Percentiles rank a stretch among this genome's conserved stretches.
These are phyloP conservation scores for Funneliformis mosseae DNA, from an alignment of 192 early-diverging fungal species.

Conservation along the genomic window DNA sequence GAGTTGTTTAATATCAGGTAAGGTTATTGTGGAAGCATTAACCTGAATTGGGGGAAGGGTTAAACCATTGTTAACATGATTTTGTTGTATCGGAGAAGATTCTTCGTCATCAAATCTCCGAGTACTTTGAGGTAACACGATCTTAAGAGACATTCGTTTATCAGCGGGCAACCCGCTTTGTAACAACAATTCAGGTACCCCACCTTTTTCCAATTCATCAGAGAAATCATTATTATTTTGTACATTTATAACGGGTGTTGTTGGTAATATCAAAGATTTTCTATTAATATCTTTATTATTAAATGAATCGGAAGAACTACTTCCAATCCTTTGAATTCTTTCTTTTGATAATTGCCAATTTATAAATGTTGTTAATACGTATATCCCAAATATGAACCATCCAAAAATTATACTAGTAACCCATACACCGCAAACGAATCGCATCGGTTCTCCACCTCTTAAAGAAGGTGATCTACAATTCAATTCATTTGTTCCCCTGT, in stretches of 20 bases:
- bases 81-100: not conserved
- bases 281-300: not conserved
- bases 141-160: not conserved
- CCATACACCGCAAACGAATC: not conserved
- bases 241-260: not conserved
- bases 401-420: constrained; percentile 5
- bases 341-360: not conserved
- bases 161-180: not conserved
- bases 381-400: not conserved
- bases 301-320: not conserved
- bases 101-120: not conserved
- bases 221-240: not conserved
- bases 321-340: not conserved
- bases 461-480: not conserved
- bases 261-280: not conserved
- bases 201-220: not conserved
- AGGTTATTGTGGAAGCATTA: not conserved
- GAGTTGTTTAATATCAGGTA: not conserved
- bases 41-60: not conserved
- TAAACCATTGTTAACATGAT: not conserved
- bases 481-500: not conserved
- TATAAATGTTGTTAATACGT: not conserved
- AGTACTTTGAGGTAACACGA: not conserved
- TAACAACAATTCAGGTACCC: not conserved
- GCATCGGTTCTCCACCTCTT: too few species aligned